These are phyloP conservation scores for Antitrichia curtipendula DNA, from an alignment of 225 moss, liverwort and hornwort species.

Conservation along the genomic window DNA sequence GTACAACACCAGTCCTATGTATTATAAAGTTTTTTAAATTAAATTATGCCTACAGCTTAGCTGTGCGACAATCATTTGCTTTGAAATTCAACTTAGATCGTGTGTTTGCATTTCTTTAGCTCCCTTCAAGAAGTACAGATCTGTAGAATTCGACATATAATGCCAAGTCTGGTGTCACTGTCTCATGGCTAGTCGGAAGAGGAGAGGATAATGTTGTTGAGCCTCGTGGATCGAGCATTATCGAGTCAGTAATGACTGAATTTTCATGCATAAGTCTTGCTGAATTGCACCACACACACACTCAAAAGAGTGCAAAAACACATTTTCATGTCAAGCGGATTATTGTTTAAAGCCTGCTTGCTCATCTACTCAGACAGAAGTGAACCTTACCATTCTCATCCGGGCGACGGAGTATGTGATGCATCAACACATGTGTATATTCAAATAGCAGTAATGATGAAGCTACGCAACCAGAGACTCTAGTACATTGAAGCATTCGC, in stretches of 20 bases:
- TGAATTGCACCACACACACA: background rate
- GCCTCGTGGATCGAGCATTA: background rate
- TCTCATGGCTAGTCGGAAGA: background rate
- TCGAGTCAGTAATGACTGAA: background rate
- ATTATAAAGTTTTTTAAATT: background rate
- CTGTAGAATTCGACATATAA: background rate
- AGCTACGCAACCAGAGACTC: background rate
- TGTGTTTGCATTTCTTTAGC: background rate
- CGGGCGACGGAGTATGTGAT: background rate
- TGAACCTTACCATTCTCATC: background rate
- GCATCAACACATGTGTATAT: background rate
- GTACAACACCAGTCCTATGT: too few species aligned
- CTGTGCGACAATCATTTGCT: background rate
- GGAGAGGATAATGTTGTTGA: background rate
- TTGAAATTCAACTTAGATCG: background rate
- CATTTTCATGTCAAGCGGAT: background rate
- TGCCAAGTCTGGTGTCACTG: background rate
- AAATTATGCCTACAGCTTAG: background rate
- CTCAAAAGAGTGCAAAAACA: background rate
- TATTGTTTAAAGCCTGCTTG: background rate
- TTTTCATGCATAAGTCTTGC: background rate
- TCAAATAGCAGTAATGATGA: background rate
- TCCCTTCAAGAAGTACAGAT: background rate
- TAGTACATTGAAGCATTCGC: background rate
- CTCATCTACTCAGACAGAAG: background rate